Evolutionary conservation across 1,139 yeast genomes (phyloP).

Genomic region (Pichia terricola): DNA sequence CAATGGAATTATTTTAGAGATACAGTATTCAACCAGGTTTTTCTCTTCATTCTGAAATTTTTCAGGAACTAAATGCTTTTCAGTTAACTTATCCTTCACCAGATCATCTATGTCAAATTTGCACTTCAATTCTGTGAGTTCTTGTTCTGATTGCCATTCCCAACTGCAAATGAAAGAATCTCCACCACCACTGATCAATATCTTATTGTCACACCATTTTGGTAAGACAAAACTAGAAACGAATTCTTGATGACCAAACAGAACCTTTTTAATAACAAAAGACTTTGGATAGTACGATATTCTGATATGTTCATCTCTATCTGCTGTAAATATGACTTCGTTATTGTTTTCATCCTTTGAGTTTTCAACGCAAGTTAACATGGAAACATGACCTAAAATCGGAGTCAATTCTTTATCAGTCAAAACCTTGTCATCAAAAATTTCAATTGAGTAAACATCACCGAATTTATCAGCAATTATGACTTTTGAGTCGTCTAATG

Average conservation of each 20-base stretch:
- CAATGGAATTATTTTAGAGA: constrained; percentile 34
- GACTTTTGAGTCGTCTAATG: constrained; percentile 40
- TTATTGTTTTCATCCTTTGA: constrained; percentile 31
- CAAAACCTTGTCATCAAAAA: constrained; percentile 23
- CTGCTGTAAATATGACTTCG: constrained; percentile 66
- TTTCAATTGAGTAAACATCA: constrained; percentile 64
- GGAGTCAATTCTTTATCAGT: constrained; percentile 47
- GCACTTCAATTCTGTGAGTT: constrained; percentile 31
- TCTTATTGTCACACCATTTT: constrained; percentile 32
- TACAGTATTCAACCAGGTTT: constrained; percentile 41
- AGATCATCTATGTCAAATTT: constrained; percentile 40
- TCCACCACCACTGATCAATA: constrained; percentile 82
- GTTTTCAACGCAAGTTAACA: constrained; percentile 67
- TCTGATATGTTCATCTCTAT: constrained; percentile 93
- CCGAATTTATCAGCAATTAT: constrained; percentile 96
- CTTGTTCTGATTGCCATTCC: constrained; percentile 39
- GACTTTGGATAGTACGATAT: constrained; percentile 77
- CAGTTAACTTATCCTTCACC: constrained; percentile 39
- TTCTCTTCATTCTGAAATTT: constrained; percentile 51
- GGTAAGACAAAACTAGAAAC: constrained; percentile 56
- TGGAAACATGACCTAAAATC: constrained; percentile 89
- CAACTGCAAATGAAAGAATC: constrained; percentile 69
- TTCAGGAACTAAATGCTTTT: constrained; percentile 56
- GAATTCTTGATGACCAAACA: constrained; percentile 83
- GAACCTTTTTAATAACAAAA: constrained; percentile 68